Evolutionary conservation across 2,329 filamentous ascomycete species (phyloP), one percentile per base, ranked within the genome.

Genomic region (Cytospora piceicola): DNA sequence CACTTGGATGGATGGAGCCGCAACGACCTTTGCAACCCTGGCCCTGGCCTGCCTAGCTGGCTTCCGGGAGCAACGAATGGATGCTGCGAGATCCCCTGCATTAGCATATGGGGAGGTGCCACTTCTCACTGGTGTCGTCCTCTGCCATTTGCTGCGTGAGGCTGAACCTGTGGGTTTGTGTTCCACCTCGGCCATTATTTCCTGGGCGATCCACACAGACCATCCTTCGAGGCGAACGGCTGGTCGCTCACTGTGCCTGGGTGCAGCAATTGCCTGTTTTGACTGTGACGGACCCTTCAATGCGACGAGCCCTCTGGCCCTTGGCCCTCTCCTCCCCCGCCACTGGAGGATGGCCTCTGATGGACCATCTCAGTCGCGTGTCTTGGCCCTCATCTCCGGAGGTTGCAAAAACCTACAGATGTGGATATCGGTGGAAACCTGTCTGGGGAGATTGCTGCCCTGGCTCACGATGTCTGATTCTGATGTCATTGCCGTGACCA

Each of bases 401-500:
- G 39, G 46, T n/a, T 42, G 46, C 62, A 36, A 54, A 17, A 36
- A 36, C 11, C 51, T 67, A 58, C 17, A 42, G 32, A 36, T 56
- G 58, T 67, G 52, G 57, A 5, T 55, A 61, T 46, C 54, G 52
- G 30, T 42, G 46, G 58, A 61, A 67, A 65, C 58, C 65, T 67
- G 65, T 30, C 15, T 29, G 27, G 36, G 34, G 54, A 67, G 15
- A 67, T 67, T 67, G 39, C 65, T 39, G 61, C 53, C 62, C 58
- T 58, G 61, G 57, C 53, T 39, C 55, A 46, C 53, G 20, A n/a
- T 49, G 42, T 39, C 64, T 15, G 53, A 27, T 53, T 52, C 64
- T 61, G 57, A 61, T 67, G 65, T 67, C 61, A 67, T 67, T 22
- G 62, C 30, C 55, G 51, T 63, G 61, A 57, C 61, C 61, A 57